phyloP scores from a whole-genome alignment of 1,284 basidiomycete genomes.

The Ganoderma multipileum region DNA sequence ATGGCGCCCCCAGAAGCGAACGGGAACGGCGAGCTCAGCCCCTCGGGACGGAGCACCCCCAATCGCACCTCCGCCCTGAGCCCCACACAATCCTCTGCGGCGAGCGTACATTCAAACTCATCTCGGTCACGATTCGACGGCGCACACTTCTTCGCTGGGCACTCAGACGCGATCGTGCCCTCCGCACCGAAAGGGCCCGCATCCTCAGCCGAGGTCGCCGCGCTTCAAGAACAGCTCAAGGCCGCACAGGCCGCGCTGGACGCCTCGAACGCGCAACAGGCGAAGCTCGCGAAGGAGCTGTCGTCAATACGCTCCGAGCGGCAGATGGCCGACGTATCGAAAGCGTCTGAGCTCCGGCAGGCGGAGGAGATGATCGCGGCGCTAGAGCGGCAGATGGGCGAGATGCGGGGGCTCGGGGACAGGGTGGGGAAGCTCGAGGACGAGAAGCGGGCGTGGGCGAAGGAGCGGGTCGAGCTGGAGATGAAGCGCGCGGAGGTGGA shows the following conservation, averaged over 20 bases:
- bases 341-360: conserved; percentile 68
- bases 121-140: conserved; percentile 70
- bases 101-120: conserved; percentile 46
- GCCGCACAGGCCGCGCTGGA: conserved; percentile 61
- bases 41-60: conserved; percentile 61
- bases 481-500: conserved; percentile 53
- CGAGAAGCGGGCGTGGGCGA: conserved; percentile 60
- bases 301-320: conserved; percentile 67
- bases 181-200: conserved; percentile 42
- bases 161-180: conserved; percentile 68
- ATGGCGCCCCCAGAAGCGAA: conserved; percentile 40
- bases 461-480: conserved; percentile 56
- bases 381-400: conserved; percentile 66
- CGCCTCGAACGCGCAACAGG: conserved; percentile 64
- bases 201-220: conserved; percentile 43
- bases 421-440: conserved; percentile 57
- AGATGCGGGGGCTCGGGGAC: conserved; percentile 58
- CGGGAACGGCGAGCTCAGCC: conserved; percentile 40
- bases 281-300: conserved; percentile 65
- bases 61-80: conserved; percentile 58
- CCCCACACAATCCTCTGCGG: conserved; percentile 55
- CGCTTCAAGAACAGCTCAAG: conserved; percentile 57
- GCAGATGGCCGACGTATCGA: conserved; percentile 65
- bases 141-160: conserved; percentile 83
- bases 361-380: conserved; percentile 68